Evolutionary conservation across 768 basidiomycete species (phyloP).

Genomic region (Cantharellus anzutake): DNA sequence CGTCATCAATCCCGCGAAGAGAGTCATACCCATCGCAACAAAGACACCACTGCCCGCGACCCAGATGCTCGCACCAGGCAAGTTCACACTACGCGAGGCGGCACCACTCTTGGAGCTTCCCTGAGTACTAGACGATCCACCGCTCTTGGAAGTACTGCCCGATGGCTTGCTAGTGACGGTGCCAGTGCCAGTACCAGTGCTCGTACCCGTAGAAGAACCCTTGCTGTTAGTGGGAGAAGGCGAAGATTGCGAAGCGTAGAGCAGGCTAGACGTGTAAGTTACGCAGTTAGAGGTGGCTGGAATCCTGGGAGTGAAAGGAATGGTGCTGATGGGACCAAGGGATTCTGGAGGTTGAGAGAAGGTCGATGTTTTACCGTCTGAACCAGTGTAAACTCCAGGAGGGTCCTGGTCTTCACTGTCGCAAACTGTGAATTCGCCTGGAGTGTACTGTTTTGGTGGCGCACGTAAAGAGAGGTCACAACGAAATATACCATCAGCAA

Average conservation of each 20-base stretch:
- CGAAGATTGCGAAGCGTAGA: background rate
- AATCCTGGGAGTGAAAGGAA: conserved; percentile 13
- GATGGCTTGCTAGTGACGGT: background rate
- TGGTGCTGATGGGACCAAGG: conserved; percentile 9
- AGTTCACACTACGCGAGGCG: background rate
- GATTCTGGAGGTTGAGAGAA: conserved; percentile 3
- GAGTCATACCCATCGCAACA: background rate
- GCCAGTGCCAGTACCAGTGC: background rate
- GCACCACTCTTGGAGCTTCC: background rate
- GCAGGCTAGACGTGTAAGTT: conserved; percentile 9
- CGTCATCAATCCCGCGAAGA: background rate
- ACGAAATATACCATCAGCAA: background rate
- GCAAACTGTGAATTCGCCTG: conserved; percentile 11
- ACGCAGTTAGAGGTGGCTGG: conserved; percentile 15
- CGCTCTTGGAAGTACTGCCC: background rate
- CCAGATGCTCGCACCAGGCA: background rate
- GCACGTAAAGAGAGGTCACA: background rate
- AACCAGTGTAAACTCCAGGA: conserved; percentile 9
- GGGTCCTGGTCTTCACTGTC: conserved; percentile 12
- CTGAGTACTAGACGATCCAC: background rate
- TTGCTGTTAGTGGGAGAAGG: background rate
- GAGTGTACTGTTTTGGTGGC: conserved; percentile 5
- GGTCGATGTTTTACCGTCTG: conserved; percentile 8
- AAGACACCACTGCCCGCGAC: background rate
- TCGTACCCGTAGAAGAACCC: background rate